Conservation (phyloP, 148 eudicot genomes). For the Talinum fruticosum region DNA sequence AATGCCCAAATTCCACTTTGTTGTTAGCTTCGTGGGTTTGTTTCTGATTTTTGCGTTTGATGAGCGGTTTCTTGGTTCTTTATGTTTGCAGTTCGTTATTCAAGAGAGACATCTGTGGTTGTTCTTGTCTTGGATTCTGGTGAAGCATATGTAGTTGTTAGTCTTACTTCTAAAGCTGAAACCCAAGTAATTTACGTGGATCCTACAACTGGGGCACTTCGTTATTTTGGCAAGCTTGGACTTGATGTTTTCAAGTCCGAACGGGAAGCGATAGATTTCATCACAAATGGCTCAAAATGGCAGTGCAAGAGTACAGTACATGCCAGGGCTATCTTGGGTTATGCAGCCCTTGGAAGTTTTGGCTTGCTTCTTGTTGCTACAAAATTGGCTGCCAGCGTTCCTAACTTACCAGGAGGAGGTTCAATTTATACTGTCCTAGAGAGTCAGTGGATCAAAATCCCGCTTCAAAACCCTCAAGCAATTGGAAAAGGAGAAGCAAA, state of each 20-base stretch:
- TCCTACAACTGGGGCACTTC: constrained; percentile 88
- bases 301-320: constrained; percentile 57
- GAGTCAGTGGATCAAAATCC: constrained; percentile 84
- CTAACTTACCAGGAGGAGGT: constrained; percentile 88
- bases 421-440: constrained; percentile 76
- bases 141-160: constrained; percentile 75
- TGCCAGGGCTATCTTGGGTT: constrained; percentile 87
- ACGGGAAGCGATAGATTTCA: constrained; percentile 74
- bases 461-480: constrained; percentile 85
- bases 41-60: constrained; percentile 3
- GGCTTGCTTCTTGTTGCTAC: constrained; percentile 89
- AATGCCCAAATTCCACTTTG: background rate
- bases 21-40: background rate
- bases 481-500: constrained; percentile 86
- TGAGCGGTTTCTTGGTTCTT: background rate
- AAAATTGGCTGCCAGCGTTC: constrained; percentile 66
- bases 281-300: constrained; percentile 82
- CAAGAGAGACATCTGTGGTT: constrained; percentile 72
- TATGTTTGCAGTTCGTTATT: constrained; percentile 42
- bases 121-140: constrained; percentile 75
- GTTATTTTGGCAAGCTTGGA: constrained; percentile 58
- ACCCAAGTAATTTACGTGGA: constrained; percentile 90
- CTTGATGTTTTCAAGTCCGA: constrained; percentile 76
- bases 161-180: constrained; percentile 61
- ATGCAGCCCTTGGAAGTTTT: constrained; percentile 74